These are phyloP conservation scores for Ogataea degrootiae DNA, from an alignment of 805 yeast species.

Conservation along the genomic window DNA sequence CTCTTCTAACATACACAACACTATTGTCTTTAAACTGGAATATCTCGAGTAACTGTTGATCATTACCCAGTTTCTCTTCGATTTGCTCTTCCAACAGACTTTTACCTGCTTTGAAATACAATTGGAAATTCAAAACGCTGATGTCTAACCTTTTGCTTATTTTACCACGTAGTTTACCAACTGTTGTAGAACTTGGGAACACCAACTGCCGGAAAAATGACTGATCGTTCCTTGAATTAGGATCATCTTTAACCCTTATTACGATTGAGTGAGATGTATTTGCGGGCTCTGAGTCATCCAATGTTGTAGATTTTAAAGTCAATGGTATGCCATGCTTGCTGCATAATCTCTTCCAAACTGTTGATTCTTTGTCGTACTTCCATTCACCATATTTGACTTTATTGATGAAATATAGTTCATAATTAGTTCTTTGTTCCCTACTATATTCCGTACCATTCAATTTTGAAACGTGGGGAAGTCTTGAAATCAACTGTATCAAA, in stretches of 20 bases:
- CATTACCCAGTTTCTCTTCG: constrained; percentile 11
- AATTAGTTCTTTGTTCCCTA: constrained; percentile 47
- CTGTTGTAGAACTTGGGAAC: constrained; percentile 29
- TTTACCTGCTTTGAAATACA: constrained; percentile 12
- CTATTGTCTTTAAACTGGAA: constrained; percentile 6
- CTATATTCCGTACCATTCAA: constrained; percentile 58
- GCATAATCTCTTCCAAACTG: constrained; percentile 41
- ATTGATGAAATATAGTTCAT: constrained; percentile 64
- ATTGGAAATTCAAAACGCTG: constrained; percentile 21
- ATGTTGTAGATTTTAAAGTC: too few species aligned
- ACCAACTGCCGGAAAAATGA: constrained; percentile 18
- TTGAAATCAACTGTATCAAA: constrained; percentile 16
- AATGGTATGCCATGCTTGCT: constrained; percentile 29
- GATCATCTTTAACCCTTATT: neutral
- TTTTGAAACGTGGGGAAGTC: constrained; percentile 28
- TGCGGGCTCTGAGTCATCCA: too few species aligned
- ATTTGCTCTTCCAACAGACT: neutral
- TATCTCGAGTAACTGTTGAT: constrained; percentile 14
- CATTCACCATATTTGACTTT: constrained; percentile 35
- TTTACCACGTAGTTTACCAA: constrained; percentile 32
- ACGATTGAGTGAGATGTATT: neutral
- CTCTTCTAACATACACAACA: constrained; percentile 5
- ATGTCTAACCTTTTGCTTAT: constrained; percentile 22
- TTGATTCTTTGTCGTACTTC: constrained; percentile 17
- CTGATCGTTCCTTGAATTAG: neutral